Evolutionary conservation across 2,329 filamentous ascomycete species (phyloP), one percentile per base, ranked within the genome.

Genomic region (Nemania diffusa): DNA sequence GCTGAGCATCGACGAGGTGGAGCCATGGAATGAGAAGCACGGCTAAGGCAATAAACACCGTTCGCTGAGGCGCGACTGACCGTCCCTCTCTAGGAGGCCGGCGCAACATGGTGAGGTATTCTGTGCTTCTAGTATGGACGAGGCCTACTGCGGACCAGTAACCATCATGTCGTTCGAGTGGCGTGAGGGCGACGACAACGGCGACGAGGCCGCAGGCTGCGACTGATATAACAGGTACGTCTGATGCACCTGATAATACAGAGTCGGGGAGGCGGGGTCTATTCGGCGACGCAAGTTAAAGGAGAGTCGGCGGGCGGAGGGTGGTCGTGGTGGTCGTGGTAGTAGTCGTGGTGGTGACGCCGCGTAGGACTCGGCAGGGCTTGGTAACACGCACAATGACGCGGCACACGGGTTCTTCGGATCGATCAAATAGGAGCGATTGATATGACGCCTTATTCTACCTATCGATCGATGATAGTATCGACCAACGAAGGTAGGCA

Each of bases 1-100:
- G 85, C 84, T 84, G 85, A 85, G 84, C 84, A 74, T 86, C 83
- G 80, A 85, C 82, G 72, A 85, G 78, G 55, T 75, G 74, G 55
- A 78, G 71, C 77, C 78, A 82, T 65, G 85, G 82, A 65, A 87
- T 76, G 58, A 87, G 77, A 53, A 87, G 77, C 68, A 86, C 78
- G 74, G 81, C 82, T 75, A 85, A 80, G 77, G 84, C 82, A 76
- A 84, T 75, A 78, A 82, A 71, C 61, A 78, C 73, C 69, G 72
- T 76, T 72, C 78, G 75, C 78, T 78, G 76, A 63, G 77, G 77
- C 72, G 75, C 76, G 74, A 77, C 76, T 82, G 80, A 79, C 83
- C 83, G 80, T 79, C 81, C 81, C 79, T 84, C 82, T 80, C 82
- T 82, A 79, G 84, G 82, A 81, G 85, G 84, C 84, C 84, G 84